Base-by-base conservation (phyloP, 768 basidiomycete genomes). In the Rhizopogon roseolus region DNA sequence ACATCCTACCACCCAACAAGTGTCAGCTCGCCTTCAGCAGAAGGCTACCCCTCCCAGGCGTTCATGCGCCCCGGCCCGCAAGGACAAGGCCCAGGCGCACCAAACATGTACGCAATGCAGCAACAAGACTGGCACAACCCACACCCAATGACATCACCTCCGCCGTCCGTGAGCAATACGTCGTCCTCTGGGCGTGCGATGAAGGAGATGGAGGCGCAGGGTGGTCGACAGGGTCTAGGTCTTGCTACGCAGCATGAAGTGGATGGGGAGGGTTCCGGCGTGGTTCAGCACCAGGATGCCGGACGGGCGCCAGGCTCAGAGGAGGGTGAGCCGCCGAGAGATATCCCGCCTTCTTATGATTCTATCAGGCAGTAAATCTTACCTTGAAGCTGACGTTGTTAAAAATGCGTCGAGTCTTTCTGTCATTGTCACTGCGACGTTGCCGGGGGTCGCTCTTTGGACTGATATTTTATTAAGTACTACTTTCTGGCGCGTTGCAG, bases 331-430 rank as follows among this genome's bases (percentile, higher is more conserved):
- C 66, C 29, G 8, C 29, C 61, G 4, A 61, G 55, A 25, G 66
- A 67, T 52, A 65, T 67, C 17, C 66, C 66, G 0, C 66, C 66
- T 10, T 27, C 66, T 1, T 67, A 67, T 46, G 66, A 67, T 0
- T 67, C 66, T 11, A 67, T 67, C 39, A 58, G 37, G 28, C 60
- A 49, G 14, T 44, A 40, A 8, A 40, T n/a, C 38, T 32, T 8
- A 10, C 29, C 29, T 32, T 32, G 29, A 10, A 7, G 9, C 29
- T 32, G 29, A 8, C 29, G 9, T 8, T 32, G 29, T 32, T 32
- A 32, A 32, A 32, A 32, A 32, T 32, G 29, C 29, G 29, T 32
- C 29, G 22, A 22, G 22, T 22, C 22, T 22, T 22, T 22, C 22
- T 22, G 8, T 32, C 29, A 9, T 2, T 32, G 29, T 32, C 29